Evolutionary conservation across 108 stramenopile genomes (phyloP).

Genomic region (Licmophora abbreviata): DNA sequence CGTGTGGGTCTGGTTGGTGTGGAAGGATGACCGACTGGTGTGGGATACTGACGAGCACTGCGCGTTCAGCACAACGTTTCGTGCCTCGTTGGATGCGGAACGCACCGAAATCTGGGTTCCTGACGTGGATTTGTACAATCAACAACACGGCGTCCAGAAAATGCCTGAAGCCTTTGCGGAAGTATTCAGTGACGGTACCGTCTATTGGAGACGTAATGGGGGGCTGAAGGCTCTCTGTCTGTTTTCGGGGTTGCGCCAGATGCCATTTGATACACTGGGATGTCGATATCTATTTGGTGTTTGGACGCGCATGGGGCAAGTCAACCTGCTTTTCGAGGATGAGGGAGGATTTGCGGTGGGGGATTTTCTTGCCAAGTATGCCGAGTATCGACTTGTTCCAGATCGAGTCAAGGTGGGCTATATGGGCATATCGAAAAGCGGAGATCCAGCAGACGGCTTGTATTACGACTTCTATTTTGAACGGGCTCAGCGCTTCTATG

Average conservation of each 20-base stretch:
- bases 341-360: slow-evolving; percentile 8
- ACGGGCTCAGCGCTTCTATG: slow-evolving; percentile 8
- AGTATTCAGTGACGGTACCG: slow-evolving; percentile 12
- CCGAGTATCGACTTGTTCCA: slow-evolving; percentile 13
- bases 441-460: no score
- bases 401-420: background rate
- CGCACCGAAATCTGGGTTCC: slow-evolving; percentile 19
- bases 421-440: no score
- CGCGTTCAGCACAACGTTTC: background rate
- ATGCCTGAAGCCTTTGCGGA: slow-evolving; percentile 6
- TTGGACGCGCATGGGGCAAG: background rate
- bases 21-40: slow-evolving; percentile 14
- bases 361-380: slow-evolving; percentile 7
- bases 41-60: slow-evolving; percentile 9
- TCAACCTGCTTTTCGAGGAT: background rate
- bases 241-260: slow-evolving; percentile 8
- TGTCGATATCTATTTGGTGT: slow-evolving; percentile 11
- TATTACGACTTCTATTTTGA: slow-evolving; percentile 10
- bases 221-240: slow-evolving; percentile 10
- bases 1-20: background rate
- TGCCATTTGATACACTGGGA: slow-evolving; percentile 11
- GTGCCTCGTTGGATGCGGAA: slow-evolving; percentile 7
- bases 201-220: slow-evolving; percentile 9
- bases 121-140: slow-evolving; percentile 11
- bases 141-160: slow-evolving; percentile 4